Conservation (phyloP, 1,139 yeast species). For the Hemisphaericaspora xylanilytica region DNA sequence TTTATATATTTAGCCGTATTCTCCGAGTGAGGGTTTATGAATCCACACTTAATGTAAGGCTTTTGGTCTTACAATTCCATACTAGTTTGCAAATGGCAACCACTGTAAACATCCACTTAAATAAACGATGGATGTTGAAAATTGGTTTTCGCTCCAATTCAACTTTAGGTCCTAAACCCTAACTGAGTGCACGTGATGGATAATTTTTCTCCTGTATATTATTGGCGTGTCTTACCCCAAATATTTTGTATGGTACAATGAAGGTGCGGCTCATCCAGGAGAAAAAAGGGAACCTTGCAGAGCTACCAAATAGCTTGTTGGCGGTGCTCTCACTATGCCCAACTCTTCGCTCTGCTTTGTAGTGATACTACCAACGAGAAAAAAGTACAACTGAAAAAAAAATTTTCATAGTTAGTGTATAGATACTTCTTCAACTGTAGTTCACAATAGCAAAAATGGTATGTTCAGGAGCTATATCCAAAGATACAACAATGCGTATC, state of each 20-base stretch:
- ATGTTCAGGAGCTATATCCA: constrained; percentile 9
- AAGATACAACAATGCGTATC: not conserved
- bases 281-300: not conserved
- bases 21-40: no score
- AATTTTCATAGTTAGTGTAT: constrained; percentile 7
- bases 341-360: not conserved
- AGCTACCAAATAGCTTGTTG: not conserved
- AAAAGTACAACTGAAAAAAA: constrained; percentile 4
- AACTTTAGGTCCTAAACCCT: constrained; percentile 11
- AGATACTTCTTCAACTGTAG: constrained; percentile 1
- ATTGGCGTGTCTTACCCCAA: no score
- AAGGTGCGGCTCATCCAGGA: not conserved
- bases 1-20: no score
- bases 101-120: no score
- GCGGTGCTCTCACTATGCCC: not conserved
- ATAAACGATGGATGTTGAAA: no score
- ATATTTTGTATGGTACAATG: no score
- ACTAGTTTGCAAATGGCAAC: no score
- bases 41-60: no score
- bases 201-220: not conserved
- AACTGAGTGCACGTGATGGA: constrained; percentile 3
- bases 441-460: constrained; percentile 16
- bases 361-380: constrained; percentile 2
- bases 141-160: no score
- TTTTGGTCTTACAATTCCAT: no score